Percentiles rank a stretch among this genome's conserved stretches.
Evolutionary conservation across 108 stramenopile species (phyloP).

Genomic region (Pelagomonas calceolata): DNA sequence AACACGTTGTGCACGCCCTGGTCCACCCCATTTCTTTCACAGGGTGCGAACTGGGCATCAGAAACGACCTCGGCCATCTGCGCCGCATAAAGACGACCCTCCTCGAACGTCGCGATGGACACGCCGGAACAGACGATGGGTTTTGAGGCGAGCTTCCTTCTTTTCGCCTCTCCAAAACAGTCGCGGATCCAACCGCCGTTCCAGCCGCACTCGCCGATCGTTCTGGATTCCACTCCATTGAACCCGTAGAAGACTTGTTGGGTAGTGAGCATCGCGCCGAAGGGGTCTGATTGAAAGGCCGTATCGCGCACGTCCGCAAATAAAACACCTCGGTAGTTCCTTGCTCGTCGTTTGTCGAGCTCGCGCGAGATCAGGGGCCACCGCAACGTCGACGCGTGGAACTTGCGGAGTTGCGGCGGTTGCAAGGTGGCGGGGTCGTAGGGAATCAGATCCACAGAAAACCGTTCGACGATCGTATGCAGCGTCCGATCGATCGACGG

Average conservation of each 20-base stretch:
- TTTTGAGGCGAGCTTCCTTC: not conserved
- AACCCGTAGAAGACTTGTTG: constrained; percentile 9
- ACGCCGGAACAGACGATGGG: constrained; percentile 10
- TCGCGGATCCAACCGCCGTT: constrained; percentile 23
- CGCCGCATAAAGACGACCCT: not conserved
- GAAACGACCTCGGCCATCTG: constrained; percentile 6
- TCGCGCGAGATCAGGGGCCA: constrained; percentile 12
- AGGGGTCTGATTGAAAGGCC: constrained; percentile 21
- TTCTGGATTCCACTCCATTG: constrained; percentile 12
- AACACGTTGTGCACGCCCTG: constrained; percentile 29
- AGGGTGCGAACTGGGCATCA: constrained; percentile 5
- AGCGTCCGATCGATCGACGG: too few species aligned
- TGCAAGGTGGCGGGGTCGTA: too few species aligned
- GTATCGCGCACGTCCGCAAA: constrained; percentile 21
- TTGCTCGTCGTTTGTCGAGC: not conserved
- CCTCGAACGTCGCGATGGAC: not conserved
- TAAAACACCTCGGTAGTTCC: constrained; percentile 6
- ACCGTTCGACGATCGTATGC: too few species aligned
- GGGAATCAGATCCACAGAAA: too few species aligned
- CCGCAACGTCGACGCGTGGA: constrained; percentile 1
- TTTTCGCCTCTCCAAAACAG: constrained; percentile 14
- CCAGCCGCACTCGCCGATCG: constrained; percentile 20
- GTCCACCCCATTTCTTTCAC: constrained; percentile 26
- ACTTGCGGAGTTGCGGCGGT: too few species aligned
- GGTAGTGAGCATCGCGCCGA: not conserved